Base-by-base conservation (phyloP, 768 basidiomycete genomes). In the Daedaleopsis nitida region DNA sequence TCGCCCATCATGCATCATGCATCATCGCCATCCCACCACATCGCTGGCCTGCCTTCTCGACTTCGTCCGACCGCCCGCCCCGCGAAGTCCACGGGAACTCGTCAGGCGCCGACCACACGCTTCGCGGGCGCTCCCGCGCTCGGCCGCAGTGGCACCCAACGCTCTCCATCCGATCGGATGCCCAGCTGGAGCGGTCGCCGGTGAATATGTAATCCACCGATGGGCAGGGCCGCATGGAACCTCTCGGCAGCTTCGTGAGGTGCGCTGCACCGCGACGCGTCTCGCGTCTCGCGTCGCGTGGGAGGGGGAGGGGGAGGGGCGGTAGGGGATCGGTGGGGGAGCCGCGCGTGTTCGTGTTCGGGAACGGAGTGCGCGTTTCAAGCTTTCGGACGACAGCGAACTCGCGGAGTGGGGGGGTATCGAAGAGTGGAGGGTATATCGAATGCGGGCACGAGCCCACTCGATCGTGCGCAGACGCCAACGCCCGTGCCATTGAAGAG, bases 191-290 rank as follows among this genome's bases (percentile, higher is more conserved):
- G 55, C 43, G 50, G 44, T 12, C n/a, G 19, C 60, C 60, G 60
- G 55, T 52, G 55, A 62, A 57, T 48, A 62, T 52, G 60, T 62
- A 57, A 62, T 52, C 60, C 54, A 44, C 60, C 60, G 60, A 62
- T 53, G 44, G 44, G 47, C 27, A 32, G 27, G 27, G 27, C 27
- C 27, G 27, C 27, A 57, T 57, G 60, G 55, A 32, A 7, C 27
- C 3, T 3, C 27, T 32, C 27, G 27, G n/a, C n/a, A 32, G 7
- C 27, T 32, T 32, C 27, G 27, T 32, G 27, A 7, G 27, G 27
- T 32, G 27, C 27, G 27, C 3, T 7, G 27, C 27, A 32, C n/a
- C n/a, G n/a, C 27, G 27, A 32, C 27, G 27, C 27, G n/a, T n/a
- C n/a, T n/a, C n/a, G n/a, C 27, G 27, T 32, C 27, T 32, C 27